Percentiles rank a stretch among this genome's conserved stretches.
phyloP scores from a whole-genome alignment of 2,329 filamentous ascomycete species.

The Golovinomyces cichoracearum region DNA sequence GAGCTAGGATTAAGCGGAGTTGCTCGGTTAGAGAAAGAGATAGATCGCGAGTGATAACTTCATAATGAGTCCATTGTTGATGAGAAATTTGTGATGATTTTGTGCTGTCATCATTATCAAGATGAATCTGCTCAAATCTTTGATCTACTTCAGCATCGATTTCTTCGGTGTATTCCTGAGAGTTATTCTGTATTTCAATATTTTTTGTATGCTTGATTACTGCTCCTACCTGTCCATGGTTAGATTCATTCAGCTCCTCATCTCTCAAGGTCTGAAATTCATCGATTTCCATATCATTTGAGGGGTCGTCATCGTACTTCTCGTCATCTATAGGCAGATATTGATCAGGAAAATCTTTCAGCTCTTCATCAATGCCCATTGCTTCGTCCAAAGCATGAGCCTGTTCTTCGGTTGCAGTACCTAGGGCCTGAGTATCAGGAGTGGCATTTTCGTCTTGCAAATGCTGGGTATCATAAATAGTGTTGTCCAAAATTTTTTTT shows the following conservation, averaged over 20 bases:
- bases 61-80: slow-evolving; percentile 62
- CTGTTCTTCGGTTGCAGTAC: slow-evolving; percentile 67
- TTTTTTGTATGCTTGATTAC: slow-evolving; percentile 24
- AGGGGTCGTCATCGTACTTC: slow-evolving; percentile 21
- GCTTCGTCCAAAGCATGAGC: slow-evolving; percentile 63
- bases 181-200: slow-evolving; percentile 22
- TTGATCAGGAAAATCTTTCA: slow-evolving; percentile 30
- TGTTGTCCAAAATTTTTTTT: slow-evolving; percentile 26
- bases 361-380: slow-evolving; percentile 57
- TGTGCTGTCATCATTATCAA: slow-evolving; percentile 17
- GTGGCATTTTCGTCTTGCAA: slow-evolving; percentile 57
- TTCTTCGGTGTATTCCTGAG: slow-evolving; percentile 16
- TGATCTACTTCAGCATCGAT: slow-evolving; percentile 23
- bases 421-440: slow-evolving; percentile 76
- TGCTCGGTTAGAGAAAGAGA: slow-evolving; percentile 81
- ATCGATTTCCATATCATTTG: slow-evolving; percentile 19
- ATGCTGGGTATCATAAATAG: slow-evolving; percentile 82
- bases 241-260: slow-evolving; percentile 21
- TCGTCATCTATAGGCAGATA: slow-evolving; percentile 18
- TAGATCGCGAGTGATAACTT: slow-evolving; percentile 58
- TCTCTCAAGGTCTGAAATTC: slow-evolving; percentile 19
- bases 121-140: slow-evolving; percentile 42
- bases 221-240: slow-evolving; percentile 33
- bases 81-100: slow-evolving; percentile 32
- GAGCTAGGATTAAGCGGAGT: slow-evolving; percentile 78